phyloP scores from a whole-genome alignment of 441 rosid genomes.

The Populus hybrid region DNA sequence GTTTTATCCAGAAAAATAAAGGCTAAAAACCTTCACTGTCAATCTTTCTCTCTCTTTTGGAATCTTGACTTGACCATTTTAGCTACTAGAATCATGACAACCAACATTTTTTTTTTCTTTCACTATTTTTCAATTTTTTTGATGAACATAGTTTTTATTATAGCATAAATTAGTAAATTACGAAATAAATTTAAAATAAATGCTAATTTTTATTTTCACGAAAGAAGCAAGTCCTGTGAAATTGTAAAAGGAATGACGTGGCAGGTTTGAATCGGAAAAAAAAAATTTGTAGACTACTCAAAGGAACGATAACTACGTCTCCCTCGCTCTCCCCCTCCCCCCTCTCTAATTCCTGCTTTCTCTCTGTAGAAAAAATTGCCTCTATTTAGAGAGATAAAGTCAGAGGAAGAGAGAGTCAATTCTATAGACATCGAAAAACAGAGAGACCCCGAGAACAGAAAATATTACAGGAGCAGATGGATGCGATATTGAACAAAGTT shows the following conservation, averaged over 20 bases:
- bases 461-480: conserved; percentile 33
- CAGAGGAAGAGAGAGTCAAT: background rate
- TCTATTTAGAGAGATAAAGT: background rate
- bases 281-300: no score
- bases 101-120: no score
- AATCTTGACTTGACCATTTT: no score
- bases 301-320: background rate
- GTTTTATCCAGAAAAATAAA: no score
- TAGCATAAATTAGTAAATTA: no score
- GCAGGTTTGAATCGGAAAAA: background rate
- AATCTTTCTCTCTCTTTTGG: no score
- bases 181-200: no score
- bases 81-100: no score
- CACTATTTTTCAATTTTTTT: no score
- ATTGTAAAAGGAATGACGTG: background rate
- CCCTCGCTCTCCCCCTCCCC: background rate
- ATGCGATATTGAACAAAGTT: conserved; percentile 66
- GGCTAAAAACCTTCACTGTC: no score
- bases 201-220: no score
- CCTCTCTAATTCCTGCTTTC: background rate
- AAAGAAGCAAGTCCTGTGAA: background rate
- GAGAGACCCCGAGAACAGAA: background rate
- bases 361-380: background rate
- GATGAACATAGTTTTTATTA: no score
- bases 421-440: background rate